Evolutionary conservation across 495 filamentous ascomycete genomes (phyloP), one percentile per base, ranked within the genome.

Genomic region (Aspergillus affinis): DNA sequence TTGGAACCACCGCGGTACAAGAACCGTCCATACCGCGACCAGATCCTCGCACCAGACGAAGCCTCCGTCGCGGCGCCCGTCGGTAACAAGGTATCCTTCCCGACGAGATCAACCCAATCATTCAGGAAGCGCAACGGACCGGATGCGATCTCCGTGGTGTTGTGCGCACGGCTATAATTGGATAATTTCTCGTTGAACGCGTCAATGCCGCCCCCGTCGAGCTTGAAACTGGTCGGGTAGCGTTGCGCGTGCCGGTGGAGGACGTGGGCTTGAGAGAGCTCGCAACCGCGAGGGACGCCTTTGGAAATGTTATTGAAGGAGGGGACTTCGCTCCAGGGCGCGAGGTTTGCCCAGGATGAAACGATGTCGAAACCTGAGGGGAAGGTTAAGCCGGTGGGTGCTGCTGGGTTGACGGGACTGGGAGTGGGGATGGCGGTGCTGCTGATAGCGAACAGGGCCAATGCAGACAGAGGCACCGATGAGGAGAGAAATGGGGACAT

Each of bases 211-310:
- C 53, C 65, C 6, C 76, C 79, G 64, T 85, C 81, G 7, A 77
- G 71, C 0, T 57, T 55, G 50, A 54, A 63, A 12, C 55, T 26
- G 0, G 73, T 79, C 0, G 80, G 80, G 59, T 82, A 84, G 47
- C 81, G 73, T 61, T 84, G 75, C 0, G 80, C 80, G 64, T 84
- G 82, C 23, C 82, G 75, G 58, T 82, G 82, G 1, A 85, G 70
- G 13, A 73, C 64, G 54, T 82, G 78, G 13, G 71, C 80, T 56
- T 83, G 81, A 48, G 82, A 79, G 27, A 84, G 61, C 48, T 84
- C 81, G 61, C 82, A 84, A 44, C 77, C 79, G 23, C 67, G 56
- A 1, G 82, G 82, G 17, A 81, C 66, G 7, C 82, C 82, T 18
- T 80, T 75, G 20, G 80, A 67, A 0, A 77, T 53, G 26, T 73